Evolutionary conservation across 805 yeast species (phyloP).

Genomic region (Starmera amethionina): DNA sequence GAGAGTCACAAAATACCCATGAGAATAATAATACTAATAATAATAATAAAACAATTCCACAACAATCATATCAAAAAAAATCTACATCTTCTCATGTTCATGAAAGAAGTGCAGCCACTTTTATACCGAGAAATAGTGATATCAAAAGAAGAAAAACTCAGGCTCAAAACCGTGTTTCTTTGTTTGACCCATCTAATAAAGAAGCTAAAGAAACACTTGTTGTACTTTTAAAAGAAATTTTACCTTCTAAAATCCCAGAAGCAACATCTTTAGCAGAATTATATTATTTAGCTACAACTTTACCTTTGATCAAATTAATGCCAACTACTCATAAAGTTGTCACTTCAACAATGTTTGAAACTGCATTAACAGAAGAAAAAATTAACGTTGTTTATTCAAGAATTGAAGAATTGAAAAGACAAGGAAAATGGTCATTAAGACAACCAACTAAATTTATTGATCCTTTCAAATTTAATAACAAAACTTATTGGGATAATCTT

Average conservation of each 20-base stretch:
- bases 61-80: background rate
- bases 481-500: conserved; percentile 63
- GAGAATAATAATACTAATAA: background rate
- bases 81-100: no score
- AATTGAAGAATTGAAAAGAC: conserved; percentile 83
- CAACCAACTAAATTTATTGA: conserved; percentile 70
- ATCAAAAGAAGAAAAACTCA: conserved; percentile 6
- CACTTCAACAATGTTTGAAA: conserved; percentile 76
- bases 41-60: background rate
- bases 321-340: conserved; percentile 82
- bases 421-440: conserved; percentile 82
- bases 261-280: conserved; percentile 73
- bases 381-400: conserved; percentile 83
- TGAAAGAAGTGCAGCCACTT: background rate
- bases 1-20: background rate
- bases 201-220: conserved; percentile 36
- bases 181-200: conserved; percentile 24
- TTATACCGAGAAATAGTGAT: conserved; percentile 5
- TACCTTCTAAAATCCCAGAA: conserved; percentile 46
- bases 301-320: conserved; percentile 72
- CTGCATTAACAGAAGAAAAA: conserved; percentile 82
- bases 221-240: conserved; percentile 36
- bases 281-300: conserved; percentile 77
- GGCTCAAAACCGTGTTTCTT: conserved; percentile 9
- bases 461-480: conserved; percentile 36